These are phyloP conservation scores for Penicillium bialowiezense DNA, from an alignment of 495 filamentous ascomycete genomes.

Conservation along the genomic window DNA sequence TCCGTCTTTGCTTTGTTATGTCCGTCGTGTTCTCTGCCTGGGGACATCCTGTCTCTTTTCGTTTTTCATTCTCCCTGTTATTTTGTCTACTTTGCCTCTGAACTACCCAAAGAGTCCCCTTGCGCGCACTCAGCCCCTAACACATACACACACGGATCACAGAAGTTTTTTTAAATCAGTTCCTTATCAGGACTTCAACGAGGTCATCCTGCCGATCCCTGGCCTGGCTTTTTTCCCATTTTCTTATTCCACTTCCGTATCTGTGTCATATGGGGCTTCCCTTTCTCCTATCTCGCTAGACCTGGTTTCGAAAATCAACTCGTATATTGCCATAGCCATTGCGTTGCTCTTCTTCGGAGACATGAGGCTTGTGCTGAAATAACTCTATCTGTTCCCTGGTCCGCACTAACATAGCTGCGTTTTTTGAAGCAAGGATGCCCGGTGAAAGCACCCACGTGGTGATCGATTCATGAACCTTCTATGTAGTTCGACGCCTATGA, in stretches of 20 bases:
- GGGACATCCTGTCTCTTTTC: conserved; percentile 16
- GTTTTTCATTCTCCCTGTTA: conserved; percentile 30
- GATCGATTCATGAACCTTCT: too few species aligned
- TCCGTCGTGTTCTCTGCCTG: conserved; percentile 9
- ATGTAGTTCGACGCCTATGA: too few species aligned
- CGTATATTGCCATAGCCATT: conserved; percentile 1
- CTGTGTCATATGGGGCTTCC: conserved; percentile 23
- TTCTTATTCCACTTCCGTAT: conserved; percentile 16
- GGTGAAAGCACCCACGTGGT: too few species aligned
- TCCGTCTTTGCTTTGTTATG: conserved; percentile 8
- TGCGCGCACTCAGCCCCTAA: conserved; percentile 30
- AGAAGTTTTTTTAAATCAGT: conserved; percentile 29
- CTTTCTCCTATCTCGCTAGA: conserved; percentile 29
- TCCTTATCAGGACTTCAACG: conserved; percentile 32
- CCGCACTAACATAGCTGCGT: neutral
- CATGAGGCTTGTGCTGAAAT: too few species aligned
- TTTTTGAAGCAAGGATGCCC: too few species aligned
- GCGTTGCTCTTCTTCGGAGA: too few species aligned
- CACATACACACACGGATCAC: conserved; percentile 29
- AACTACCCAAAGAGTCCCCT: conserved; percentile 33
- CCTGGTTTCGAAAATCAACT: conserved; percentile 21
- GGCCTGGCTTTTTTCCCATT: conserved; percentile 17
- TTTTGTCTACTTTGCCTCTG: conserved; percentile 31
- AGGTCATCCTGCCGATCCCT: conserved; percentile 25
- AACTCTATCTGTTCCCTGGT: too few species aligned